Evolutionary conservation across 2,329 filamentous ascomycete species (phyloP), one percentile per base, ranked within the genome.

Genomic region (Colletotrichum sublineola): DNA sequence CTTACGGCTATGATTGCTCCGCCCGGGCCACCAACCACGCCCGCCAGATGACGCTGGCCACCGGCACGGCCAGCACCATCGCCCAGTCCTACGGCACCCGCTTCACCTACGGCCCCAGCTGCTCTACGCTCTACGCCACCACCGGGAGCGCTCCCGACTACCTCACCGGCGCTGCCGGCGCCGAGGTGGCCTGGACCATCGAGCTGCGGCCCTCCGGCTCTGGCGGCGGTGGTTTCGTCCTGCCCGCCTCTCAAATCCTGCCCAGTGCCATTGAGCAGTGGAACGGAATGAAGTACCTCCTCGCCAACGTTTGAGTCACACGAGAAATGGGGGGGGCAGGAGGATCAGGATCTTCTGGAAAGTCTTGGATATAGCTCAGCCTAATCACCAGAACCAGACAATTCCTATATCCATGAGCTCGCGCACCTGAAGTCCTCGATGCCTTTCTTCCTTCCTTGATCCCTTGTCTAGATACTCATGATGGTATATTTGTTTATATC

Each of bases 1-100:
- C 85, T 0, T 86, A 83, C 67, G 85, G 85, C 1, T 86, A 86
- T 78, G 84, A 82, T 33, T 84, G 83, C 77, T 80, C 78, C 6
- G 80, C 80, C 1, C 79, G 79, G 12, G 77, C 84, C 5, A 80
- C 83, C 65, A 80, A 83, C 69, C 77, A 82, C 18, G 79, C 81
- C 3, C 81, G 82, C 44, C 84, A 85, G 77, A 77, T 80, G 44
- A 79, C 78, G 33, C 78, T 86, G 0, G 81, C 84, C 5, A 75
- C 77, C 5, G 24, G 75, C 0, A 73, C 77, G 0, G 78, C 77
- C 5, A 67, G 74, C 20, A 75, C 77, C 36, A 83, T 84, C 67
- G 78, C 79, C 3, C 76, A 77, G 33, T 74, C 78, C n/a, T 81
- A 77, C 61, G 77, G 74, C 68, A 83, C 77, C 0, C 75, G 74